Evolutionary conservation across 495 filamentous ascomycete species (phyloP), one percentile per base, ranked within the genome.

Genomic region (Hypoxylon lienhwacheense): DNA sequence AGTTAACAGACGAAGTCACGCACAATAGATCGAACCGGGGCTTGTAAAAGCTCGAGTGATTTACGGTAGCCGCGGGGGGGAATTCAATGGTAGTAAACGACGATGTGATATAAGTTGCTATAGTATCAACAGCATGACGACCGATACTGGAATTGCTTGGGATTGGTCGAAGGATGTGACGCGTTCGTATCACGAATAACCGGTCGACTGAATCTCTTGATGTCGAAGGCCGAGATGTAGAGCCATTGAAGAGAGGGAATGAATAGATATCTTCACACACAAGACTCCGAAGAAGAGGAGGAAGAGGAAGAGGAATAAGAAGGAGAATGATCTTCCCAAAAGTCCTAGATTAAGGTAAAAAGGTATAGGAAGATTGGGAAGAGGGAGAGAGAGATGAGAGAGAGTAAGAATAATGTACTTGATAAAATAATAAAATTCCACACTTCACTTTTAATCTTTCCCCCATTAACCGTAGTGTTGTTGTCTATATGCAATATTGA

Each of bases 181-280:
- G 47, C 29, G 32, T 22, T 26, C 36, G 47, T 55, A 50, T 61
- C 32, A 61, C 37, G 58, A 55, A 43, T 61, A 61, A 19, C 52
- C 58, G 22, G 58, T 61, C 19, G 58, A 61, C 52, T 55, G 58
- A 29, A 39, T 46, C 15, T 61, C 43, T 43, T 52, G 47, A 32
- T 56, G 52, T 48, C 42, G 42, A 44, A 11, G 42, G 47, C 32
- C 31, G 19, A 49, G 52, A 37, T 52, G 43, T 12, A 42, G 47
- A 42, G 52, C 58, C 58, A 61, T 61, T 52, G 58, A 61, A 47
- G 21, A 32, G 5, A 47, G 28, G 33, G 22, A 35, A 55, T 42
- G 22, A 20, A 28, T 24, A 32, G 35, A 45, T n/a, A 7, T 34
- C 44, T 49, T 43, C 47, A 15, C 45, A 31, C 20, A 12, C 11